Conservation (phyloP, 768 basidiomycete species). For the Pulveroboletus sp. region DNA sequence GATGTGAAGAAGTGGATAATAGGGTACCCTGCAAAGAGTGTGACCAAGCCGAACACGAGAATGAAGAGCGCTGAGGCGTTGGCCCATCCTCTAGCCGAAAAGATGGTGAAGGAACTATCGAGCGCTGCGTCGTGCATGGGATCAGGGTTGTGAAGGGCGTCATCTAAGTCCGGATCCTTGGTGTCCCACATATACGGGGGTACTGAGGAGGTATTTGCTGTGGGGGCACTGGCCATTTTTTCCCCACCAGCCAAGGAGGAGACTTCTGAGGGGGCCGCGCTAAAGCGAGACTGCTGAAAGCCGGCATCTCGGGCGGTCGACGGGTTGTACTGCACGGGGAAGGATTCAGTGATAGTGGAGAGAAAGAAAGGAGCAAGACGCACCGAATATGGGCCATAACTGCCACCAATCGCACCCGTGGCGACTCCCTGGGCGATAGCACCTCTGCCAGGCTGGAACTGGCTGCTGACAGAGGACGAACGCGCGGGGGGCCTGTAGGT, state of each 20-base stretch:
- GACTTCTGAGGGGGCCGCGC: constrained; percentile 46
- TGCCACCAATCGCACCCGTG: constrained; percentile 69
- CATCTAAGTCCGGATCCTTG: constrained; percentile 84
- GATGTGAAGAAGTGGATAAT: constrained; percentile 57
- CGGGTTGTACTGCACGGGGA: constrained; percentile 51
- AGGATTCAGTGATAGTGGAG: not conserved
- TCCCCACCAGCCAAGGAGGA: constrained; percentile 38
- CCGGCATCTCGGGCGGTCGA: constrained; percentile 37
- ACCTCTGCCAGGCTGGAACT: constrained; percentile 39
- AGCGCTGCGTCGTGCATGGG: constrained; percentile 61
- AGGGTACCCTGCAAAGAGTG: constrained; percentile 86
- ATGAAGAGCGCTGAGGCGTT: constrained; percentile 74
- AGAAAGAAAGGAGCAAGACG: constrained; percentile 23
- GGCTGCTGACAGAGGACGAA: constrained; percentile 27
- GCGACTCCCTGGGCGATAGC: constrained; percentile 77
- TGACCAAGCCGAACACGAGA: constrained; percentile 63
- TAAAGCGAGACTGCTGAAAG: constrained; percentile 55
- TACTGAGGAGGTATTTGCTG: constrained; percentile 54
- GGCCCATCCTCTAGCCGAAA: constrained; percentile 79
- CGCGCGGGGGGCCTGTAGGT: constrained; percentile 25
- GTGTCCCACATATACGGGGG: constrained; percentile 74
- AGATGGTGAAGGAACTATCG: constrained; percentile 61
- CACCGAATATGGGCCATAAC: constrained; percentile 88
- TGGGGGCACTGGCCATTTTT: constrained; percentile 26
- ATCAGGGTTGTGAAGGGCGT: constrained; percentile 86